Base-by-base conservation (phyloP, 768 basidiomycete genomes). In the Suillus variegatus region DNA sequence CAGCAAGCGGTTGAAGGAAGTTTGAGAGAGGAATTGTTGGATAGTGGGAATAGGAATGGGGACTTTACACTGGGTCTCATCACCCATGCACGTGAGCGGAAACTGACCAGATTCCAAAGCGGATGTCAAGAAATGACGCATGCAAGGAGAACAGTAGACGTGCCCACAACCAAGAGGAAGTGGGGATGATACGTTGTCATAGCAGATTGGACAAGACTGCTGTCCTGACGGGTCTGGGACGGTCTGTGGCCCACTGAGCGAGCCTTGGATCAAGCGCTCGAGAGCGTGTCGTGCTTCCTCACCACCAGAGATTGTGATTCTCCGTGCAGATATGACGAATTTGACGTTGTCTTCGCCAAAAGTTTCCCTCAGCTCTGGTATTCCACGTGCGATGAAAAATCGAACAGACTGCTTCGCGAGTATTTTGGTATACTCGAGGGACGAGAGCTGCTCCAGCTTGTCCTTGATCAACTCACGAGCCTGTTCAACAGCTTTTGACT, bases 1-100 rank as follows among this genome's bases (percentile, higher is more conserved):
- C 4, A 85, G 77, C 38, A 93, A 65, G 0, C 81, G 77, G 56
- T 86, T 82, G 69, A 91, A 87, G 35, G 88, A 83, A 12, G 73
- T 74, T 1, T 81, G 72, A 0, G 83, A 71, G 2, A 93, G 80
- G 0, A 90, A 69, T 13, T 78, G 75, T 41, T 82, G 83, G 6
- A 88, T 86, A 13, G 79, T 74, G 6, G 73, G 67, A 18, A 92
- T 79, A 2, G 91, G 77, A 16, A 94, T 82, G 6, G 74, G 81
- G 41, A 82, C 75, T 0, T 78, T 72, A 72, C 92, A 94, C 54
- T 75, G 83, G 6, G 82, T 85, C n/a, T 85, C 84, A 64, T 86
- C 78, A 9, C 88, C 92, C 0, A 93, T 79, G 69, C 92, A 94
- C 8, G 76, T 83, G 41, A 93, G 72, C 3, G 93, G 91, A 71